Evolutionary conservation across 352 stramenopile species (phyloP), one percentile per base, ranked within the genome.

Genomic region (Halophytophthora batemanensis): DNA sequence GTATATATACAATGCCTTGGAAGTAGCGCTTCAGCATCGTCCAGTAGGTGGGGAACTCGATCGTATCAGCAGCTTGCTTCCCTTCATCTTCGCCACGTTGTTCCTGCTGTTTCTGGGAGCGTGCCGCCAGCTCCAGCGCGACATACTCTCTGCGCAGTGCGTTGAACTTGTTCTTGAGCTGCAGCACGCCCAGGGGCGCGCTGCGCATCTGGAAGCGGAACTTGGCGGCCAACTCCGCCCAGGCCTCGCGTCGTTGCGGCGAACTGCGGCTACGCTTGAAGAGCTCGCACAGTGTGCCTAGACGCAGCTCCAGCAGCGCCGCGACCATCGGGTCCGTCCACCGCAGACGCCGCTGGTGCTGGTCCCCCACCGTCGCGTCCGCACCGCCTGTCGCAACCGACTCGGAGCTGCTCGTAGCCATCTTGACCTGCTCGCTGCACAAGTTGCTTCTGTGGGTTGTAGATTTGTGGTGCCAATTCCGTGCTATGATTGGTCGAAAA

Each of bases 161-260:
- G 10, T 22, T 8, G n/a, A 21, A 43, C 37, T 43, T 43, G 37
- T 43, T 43, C 37, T 43, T 43, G 37, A 43, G 37, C 37, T 43
- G 37, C n/a, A 43, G 19, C 37, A 43, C 37, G 13, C 17, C 14
- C 33, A 38, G 11, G 6, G 11, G 11, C 6, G 11, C 33, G 11
- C 15, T 5, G 11, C 11, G 33, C 2, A 25, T 7, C 19, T 43
- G 37, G 17, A 21, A 6, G 37, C 14, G 15, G 37, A 43, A 43
- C 17, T 25, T 12, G 37, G 23, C 37, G 37, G 8, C 11, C 11
- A 43, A 17, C n/a, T 21, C 10, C n/a, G 19, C 13, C 37, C 37
- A 43, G 11, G 19, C 37, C 6, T 14, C 37, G 6, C 19, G n/a
- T 10, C 37, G 18, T 6, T 12, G n/a, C 15, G 37, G n/a, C 10